Evolutionary conservation across 345 rosid species (phyloP).

Genomic region (Carallia brachiata): DNA sequence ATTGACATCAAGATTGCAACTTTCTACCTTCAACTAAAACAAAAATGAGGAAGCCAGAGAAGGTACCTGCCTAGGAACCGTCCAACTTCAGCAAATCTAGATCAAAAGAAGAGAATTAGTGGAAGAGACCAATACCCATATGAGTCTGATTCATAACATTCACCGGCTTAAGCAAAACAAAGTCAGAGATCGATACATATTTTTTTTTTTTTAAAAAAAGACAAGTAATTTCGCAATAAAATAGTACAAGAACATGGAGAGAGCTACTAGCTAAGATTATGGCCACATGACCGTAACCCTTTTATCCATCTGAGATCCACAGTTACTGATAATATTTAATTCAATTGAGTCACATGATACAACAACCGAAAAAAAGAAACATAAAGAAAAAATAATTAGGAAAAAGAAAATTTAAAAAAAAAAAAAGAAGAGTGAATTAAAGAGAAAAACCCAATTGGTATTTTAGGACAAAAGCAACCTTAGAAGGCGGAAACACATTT

Average conservation of each 20-base stretch:
- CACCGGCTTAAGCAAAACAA: slow-evolving; percentile 8
- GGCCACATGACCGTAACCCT: slow-evolving; percentile 13
- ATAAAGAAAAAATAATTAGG: too few species aligned
- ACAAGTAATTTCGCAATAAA: slow-evolving; percentile 4
- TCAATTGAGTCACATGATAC: too few species aligned
- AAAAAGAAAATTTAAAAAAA: too few species aligned
- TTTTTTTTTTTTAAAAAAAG: not conserved
- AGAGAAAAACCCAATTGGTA: too few species aligned
- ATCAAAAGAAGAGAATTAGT: not conserved
- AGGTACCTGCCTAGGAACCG: slow-evolving; percentile 4
- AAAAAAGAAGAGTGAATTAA: too few species aligned
- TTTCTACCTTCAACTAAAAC: not conserved
- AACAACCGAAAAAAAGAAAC: too few species aligned
- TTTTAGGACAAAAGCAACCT: too few species aligned
- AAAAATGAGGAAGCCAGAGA: not conserved
- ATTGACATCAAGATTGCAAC: not conserved
- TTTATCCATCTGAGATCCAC: slow-evolving; percentile 21
- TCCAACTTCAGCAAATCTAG: slow-evolving; percentile 8
- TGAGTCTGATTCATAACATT: slow-evolving; percentile 10
- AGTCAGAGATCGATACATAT: slow-evolving; percentile 15
- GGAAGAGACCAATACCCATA: not conserved
- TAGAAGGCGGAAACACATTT: too few species aligned
- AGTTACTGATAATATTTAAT: not conserved
- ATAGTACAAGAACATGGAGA: not conserved
- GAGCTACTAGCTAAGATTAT: not conserved